A percentile compares a stretch with the other conserved stretches of the same genome.
phyloP scores from a whole-genome alignment of 75 land plant species.

The Pinus albicaulis region DNA sequence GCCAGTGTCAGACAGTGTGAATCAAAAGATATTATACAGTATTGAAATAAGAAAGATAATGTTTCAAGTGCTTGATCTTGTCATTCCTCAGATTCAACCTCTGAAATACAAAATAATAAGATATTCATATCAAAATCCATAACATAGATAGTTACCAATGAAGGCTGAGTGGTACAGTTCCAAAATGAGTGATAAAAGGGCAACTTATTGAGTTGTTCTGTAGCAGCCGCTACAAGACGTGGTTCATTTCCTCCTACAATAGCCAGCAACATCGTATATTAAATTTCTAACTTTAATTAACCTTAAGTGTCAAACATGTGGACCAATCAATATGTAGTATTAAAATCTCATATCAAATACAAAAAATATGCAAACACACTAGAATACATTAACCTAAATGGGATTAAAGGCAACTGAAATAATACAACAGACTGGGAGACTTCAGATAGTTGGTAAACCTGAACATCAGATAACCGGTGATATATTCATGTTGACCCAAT shows the following conservation, averaged over 20 bases:
- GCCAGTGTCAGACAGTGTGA: neutral
- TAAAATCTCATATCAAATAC: too few relatives aligned
- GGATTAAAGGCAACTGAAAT: too few relatives aligned
- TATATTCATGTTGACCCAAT: too few relatives aligned
- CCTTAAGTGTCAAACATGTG: too few relatives aligned
- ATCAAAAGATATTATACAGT: neutral
- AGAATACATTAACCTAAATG: too few relatives aligned
- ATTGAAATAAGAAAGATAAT: neutral
- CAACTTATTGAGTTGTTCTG: constrained; percentile 67
- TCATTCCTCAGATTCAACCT: neutral
- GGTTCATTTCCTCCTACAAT: constrained; percentile 88
- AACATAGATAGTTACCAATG: constrained; percentile 56
- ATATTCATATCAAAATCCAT: neutral
- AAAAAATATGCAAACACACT: too few relatives aligned
- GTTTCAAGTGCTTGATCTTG: neutral
- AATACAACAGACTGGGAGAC: too few relatives aligned
- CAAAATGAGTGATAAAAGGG: constrained; percentile 99
- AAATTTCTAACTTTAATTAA: too few relatives aligned
- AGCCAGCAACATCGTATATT: too few relatives aligned
- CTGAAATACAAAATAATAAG: neutral
- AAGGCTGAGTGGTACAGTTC: constrained; percentile 92
- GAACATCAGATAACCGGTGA: too few relatives aligned
- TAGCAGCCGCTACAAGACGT: constrained; percentile 91
- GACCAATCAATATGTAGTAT: too few relatives aligned
- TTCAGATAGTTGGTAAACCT: too few relatives aligned